Percentiles rank a stretch among this genome's conserved stretches.
Evolutionary conservation across 2,329 filamentous ascomycete species (phyloP).

Genomic region (Fusarium cyanostomum): DNA sequence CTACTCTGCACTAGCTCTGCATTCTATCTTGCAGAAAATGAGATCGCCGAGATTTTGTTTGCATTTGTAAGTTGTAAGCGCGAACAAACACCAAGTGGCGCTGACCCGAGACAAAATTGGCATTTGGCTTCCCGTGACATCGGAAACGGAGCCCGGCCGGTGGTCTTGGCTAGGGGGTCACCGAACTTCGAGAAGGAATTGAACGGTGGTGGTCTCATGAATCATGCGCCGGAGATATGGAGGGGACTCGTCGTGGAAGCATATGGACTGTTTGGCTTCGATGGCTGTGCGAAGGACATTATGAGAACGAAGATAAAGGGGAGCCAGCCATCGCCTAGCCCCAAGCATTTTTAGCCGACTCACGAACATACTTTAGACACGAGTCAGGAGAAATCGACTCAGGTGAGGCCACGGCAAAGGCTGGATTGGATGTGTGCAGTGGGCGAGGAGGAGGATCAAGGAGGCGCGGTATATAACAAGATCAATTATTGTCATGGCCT

Average conservation of each 20-base stretch:
- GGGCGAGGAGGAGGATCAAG: not conserved
- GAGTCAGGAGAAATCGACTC: conserved; percentile 25
- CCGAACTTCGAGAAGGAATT: conserved; percentile 8
- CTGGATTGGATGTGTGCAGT: conserved; percentile 3
- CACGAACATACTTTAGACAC: conserved; percentile 20
- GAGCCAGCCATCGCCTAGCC: conserved; percentile 17
- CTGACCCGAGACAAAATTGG: not conserved
- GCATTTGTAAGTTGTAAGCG: not conserved
- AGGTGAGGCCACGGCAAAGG: conserved; percentile 15
- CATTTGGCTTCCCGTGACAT: not conserved
- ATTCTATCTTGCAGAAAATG: not conserved
- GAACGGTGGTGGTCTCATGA: conserved; percentile 22
- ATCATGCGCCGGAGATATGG: conserved; percentile 20
- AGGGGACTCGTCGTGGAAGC: conserved; percentile 8
- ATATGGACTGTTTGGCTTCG: conserved; percentile 1
- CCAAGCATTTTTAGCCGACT: conserved; percentile 18
- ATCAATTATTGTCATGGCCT: conserved; percentile 18
- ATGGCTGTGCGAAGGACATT: conserved; percentile 7
- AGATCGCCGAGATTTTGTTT: not conserved
- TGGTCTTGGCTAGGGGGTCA: not conserved
- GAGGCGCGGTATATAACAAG: conserved; percentile 20
- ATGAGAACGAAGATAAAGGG: conserved; percentile 16
- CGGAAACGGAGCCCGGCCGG: conserved; percentile 1
- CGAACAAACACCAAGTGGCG: not conserved
- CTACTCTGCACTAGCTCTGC: not conserved